These are phyloP conservation scores for Gloeostereum incarnatum DNA, from an alignment of 768 basidiomycete genomes.

Conservation along the genomic window DNA sequence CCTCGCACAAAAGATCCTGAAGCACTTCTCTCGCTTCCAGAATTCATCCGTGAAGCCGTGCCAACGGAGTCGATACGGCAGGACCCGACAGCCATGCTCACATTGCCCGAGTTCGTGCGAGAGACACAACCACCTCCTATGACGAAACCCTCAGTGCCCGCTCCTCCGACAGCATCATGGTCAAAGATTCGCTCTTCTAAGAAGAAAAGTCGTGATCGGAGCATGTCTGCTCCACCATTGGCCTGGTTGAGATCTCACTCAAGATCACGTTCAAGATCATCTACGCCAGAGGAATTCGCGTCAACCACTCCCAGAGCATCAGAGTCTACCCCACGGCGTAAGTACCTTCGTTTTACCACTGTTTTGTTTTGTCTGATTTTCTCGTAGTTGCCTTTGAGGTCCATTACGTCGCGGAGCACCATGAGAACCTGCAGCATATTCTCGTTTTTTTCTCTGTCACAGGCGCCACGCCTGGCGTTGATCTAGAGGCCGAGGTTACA, in stretches of 20 bases:
- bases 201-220: constrained; percentile 33
- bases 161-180: constrained; percentile 6
- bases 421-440: constrained; percentile 77
- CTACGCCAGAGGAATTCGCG: constrained; percentile 1
- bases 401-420: constrained; percentile 61
- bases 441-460: constrained; percentile 62
- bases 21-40: constrained; percentile 45
- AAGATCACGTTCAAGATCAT: constrained; percentile 6
- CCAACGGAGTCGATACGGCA: constrained; percentile 23
- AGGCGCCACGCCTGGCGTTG: constrained; percentile 35
- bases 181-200: constrained; percentile 15
- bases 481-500: constrained; percentile 61
- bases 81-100: constrained; percentile 39
- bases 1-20: constrained; percentile 35
- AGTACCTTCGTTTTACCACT: not conserved
- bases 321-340: constrained; percentile 3
- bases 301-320: not conserved
- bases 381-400: constrained; percentile 30
- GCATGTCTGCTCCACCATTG: constrained; percentile 51
- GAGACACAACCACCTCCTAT: constrained; percentile 30
- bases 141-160: constrained; percentile 4
- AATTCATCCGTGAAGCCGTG: constrained; percentile 52
- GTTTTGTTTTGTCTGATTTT: constrained; percentile 3
- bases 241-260: constrained; percentile 35
- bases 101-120: constrained; percentile 51